Evolutionary conservation across 2,329 filamentous ascomycete genomes (phyloP), one percentile per base, ranked within the genome.

Genomic region (Penicillium sp.): DNA sequence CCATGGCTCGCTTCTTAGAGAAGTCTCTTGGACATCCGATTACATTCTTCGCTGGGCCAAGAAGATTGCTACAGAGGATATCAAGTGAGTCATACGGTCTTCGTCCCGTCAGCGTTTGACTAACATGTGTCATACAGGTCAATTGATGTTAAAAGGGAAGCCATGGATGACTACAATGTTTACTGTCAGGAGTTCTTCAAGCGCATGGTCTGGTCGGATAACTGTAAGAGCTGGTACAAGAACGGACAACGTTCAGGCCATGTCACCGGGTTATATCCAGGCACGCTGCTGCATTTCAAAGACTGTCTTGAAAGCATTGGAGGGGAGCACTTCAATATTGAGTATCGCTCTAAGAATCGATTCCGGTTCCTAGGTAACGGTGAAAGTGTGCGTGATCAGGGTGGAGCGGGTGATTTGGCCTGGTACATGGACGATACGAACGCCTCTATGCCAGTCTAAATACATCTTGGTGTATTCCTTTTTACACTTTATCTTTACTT

Each of bases 111-210:
- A 10, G 9, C 10, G 6, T 22, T 12, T 38, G n/a, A 33, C 38
- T 50, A 17, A 50, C 31, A 22, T 17, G 9, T 11, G 19, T 7
- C 5, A 7, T 10, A 25, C 44, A 64, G 65, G 30, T 61, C 62
- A 22, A 52, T 70, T 16, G 50, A 59, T 43, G 65, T 70, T 41
- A 63, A 65, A 49, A 51, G 60, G 30, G 61, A 70, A 19, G 64
- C 66, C n/a, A 51, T 67, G 30, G 60, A 72, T 10, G 70, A 71
- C n/a, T 74, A 70, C 53, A 70, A 71, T 38, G 60, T 62, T 16
- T 73, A 70, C 47, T 63, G 60, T 1, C 68, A 75, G 42, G 62
- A 69, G 53, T 69, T 70, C 48, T 59, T 72, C 38, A 66, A 70
- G 50, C 65, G 64, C 12, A 69, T 67, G 14, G 65, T 69, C 0